phyloP scores from a whole-genome alignment of 1,139 yeast genomes.

The Suhomyces coccinellae region DNA sequence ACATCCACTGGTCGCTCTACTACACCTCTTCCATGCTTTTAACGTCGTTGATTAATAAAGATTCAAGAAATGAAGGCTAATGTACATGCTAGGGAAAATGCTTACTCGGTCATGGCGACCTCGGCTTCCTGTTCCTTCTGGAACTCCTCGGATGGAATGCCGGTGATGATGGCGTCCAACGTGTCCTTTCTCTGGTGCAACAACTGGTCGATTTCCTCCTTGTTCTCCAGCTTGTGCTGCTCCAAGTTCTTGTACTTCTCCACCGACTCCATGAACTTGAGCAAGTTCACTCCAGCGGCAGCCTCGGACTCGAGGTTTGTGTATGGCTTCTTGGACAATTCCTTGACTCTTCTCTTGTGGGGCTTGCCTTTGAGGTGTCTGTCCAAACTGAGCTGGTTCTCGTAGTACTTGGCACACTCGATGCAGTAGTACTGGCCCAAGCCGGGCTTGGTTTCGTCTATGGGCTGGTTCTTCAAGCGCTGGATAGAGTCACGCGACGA shows the following conservation, averaged over 20 bases:
- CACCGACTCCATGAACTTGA: constrained; percentile 62
- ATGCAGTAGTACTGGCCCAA: constrained; percentile 92
- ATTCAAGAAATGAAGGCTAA: constrained; percentile 8
- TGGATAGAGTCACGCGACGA: constrained; percentile 61
- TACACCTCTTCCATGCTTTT: too few species aligned
- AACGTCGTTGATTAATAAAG: background rate
- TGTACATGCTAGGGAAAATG: constrained; percentile 3
- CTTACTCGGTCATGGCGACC: constrained; percentile 10
- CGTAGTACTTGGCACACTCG: constrained; percentile 91
- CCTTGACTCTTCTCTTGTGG: constrained; percentile 84
- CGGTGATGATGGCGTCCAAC: constrained; percentile 44
- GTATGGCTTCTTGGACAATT: constrained; percentile 75
- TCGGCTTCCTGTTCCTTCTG: constrained; percentile 5
- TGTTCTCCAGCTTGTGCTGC: constrained; percentile 38
- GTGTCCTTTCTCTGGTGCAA: constrained; percentile 41
- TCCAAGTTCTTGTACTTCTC: constrained; percentile 52
- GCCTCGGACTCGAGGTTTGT: constrained; percentile 88
- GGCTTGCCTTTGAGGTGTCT: constrained; percentile 74
- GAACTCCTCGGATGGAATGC: constrained; percentile 29
- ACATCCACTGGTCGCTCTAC: too few species aligned
- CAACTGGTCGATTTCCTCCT: constrained; percentile 37
- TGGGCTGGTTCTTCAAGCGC: constrained; percentile 71
- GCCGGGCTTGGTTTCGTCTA: constrained; percentile 91
- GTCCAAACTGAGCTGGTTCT: constrained; percentile 69
- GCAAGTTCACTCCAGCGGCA: constrained; percentile 77